Base-by-base conservation (phyloP, 2,329 filamentous ascomycete genomes). In the Harringtonia lauricola region DNA sequence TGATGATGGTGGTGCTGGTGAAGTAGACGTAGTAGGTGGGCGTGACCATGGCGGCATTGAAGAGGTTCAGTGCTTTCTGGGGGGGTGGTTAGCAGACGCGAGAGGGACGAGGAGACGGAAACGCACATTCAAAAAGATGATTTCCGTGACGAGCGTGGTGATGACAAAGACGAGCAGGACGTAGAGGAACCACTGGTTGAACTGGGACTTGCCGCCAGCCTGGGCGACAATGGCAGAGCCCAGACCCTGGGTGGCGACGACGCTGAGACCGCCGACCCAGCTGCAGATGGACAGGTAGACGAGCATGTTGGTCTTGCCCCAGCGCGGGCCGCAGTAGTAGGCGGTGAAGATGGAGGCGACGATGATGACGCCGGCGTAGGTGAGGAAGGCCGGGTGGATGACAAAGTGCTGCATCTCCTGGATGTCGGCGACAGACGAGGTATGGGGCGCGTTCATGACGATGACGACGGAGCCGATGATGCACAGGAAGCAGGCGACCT, bases 21-120 rank as follows among this genome's bases (percentile, higher is more conserved):
- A 98, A 98, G 68, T 94, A 90, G 52, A 98, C 92, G 61, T 98
- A 98, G 66, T 98, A 98, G 3, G 92, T 98, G 1, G 92, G 92
- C 0, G 92, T 98, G 47, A 98, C 92, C 51, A 98, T 75, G 8
- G 92, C 90, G 31, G 92, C 92, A 57, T 98, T 96, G 71, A 90
- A 96, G 40, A 98, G 65, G 58, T 98, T 96, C 45, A 96, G 73
- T 7, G 92, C 92, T 95, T 98, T 98, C 89, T 96, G 64, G 46
- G 35, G 62, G 47, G 50, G 46, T 26, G 29, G n/a, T 33, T 38
- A 44, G 35, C 22, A 33, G 29, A 17, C 1, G 13, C 12, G 8
- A 3, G n/a, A 12, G 7, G 13, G 4, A 40, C n/a, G 24, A 10
- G 6, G 15, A 5, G 12, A n/a, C 8, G 12, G 30, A 14, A 18